A percentile compares a stretch with the other conserved stretches of the same genome.
Evolutionary conservation across 2,329 filamentous ascomycete genomes (phyloP).

Genomic region (Hymenotorrendiella dingleyae): DNA sequence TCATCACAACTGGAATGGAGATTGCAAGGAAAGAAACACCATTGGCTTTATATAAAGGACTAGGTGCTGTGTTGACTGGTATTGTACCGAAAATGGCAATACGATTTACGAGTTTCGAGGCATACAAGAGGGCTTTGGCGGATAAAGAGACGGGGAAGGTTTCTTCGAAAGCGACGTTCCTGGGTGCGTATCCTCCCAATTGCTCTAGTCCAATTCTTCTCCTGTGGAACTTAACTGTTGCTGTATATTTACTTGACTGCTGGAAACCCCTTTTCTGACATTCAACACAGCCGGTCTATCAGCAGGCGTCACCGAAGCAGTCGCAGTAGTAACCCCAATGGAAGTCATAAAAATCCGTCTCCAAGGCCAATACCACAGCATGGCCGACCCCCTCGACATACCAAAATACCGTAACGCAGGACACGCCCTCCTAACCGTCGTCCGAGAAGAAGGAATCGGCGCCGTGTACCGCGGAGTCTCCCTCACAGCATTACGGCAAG

Average conservation of each 20-base stretch:
- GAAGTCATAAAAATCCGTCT: conserved; percentile 98
- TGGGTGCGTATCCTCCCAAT: conserved; percentile 52
- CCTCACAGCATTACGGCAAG: conserved; percentile 87
- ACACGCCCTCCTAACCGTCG: conserved; percentile 74
- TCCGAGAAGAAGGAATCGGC: conserved; percentile 83
- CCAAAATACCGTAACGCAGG: conserved; percentile 97
- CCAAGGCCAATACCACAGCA: conserved; percentile 95
- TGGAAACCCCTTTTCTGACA: too few species aligned
- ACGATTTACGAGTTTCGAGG: conserved; percentile 94
- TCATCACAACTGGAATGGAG: conserved; percentile 76
- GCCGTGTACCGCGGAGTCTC: conserved; percentile 91
- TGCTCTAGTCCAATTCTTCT: too few species aligned
- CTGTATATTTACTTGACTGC: too few species aligned
- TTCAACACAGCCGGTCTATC: conserved; percentile 70
- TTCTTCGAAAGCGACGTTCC: conserved; percentile 65
- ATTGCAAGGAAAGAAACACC: conserved; percentile 89
- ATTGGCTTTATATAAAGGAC: conserved; percentile 90
- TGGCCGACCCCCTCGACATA: conserved; percentile 92
- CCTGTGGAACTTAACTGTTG: too few species aligned
- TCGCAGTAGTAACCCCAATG: conserved; percentile 96
- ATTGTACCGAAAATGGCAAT: conserved; percentile 99
- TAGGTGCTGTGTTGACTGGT: conserved; percentile 92
- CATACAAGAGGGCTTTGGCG: conserved; percentile 81
- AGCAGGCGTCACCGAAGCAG: conserved; percentile 92
- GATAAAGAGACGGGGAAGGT: conserved; percentile 61